Evolutionary conservation across 805 yeast species (phyloP).

Genomic region (Lipomyces chichibuensis): DNA sequence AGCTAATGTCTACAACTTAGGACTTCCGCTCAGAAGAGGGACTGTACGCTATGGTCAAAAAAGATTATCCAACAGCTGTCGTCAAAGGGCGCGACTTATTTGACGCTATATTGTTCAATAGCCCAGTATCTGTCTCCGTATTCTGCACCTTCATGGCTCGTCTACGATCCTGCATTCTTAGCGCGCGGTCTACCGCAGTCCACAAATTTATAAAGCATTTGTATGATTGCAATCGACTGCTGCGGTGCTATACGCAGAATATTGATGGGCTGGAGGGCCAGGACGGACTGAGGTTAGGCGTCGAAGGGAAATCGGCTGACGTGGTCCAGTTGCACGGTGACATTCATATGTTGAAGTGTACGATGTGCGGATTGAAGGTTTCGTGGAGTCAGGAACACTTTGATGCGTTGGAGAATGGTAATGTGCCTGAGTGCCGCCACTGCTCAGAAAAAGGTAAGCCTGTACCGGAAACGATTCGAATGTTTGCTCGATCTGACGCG

Average conservation of each 20-base stretch:
- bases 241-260: constrained; percentile 92
- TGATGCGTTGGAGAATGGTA: constrained; percentile 58
- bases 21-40: constrained; percentile 89
- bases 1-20: not conserved
- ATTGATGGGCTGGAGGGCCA: constrained; percentile 83
- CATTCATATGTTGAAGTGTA: constrained; percentile 73
- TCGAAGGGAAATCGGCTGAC: constrained; percentile 59
- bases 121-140: constrained; percentile 63
- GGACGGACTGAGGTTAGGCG: constrained; percentile 65
- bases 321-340: constrained; percentile 94
- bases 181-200: constrained; percentile 80
- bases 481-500: not conserved
- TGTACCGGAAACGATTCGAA: not conserved
- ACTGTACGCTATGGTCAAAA: constrained; percentile 71
- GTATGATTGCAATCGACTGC: constrained; percentile 63
- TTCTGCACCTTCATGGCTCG: constrained; percentile 90
- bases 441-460: constrained; percentile 55
- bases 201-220: constrained; percentile 71
- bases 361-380: constrained; percentile 61
- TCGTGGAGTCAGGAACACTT: constrained; percentile 64
- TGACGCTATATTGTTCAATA: constrained; percentile 79
- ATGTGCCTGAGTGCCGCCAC: constrained; percentile 72
- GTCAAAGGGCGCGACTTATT: constrained; percentile 89
- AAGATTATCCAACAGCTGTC: constrained; percentile 59
- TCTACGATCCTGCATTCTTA: constrained; percentile 62